Percentiles rank a stretch among this genome's conserved stretches.
phyloP scores from a whole-genome alignment of 148 eudicot genomes.

The Polygonum maritimum region DNA sequence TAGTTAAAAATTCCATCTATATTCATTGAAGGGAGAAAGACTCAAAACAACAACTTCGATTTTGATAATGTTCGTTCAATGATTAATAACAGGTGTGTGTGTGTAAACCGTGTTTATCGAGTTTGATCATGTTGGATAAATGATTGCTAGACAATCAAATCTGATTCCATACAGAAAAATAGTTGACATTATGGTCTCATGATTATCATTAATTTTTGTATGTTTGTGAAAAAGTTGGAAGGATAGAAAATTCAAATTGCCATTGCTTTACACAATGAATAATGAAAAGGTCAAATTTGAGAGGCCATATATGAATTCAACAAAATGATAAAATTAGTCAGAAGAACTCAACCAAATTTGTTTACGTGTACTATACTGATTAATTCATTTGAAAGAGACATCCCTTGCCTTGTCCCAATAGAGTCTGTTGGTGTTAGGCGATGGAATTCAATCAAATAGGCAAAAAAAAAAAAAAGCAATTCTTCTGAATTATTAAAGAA shows the following conservation, averaged over 20 bases:
- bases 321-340: not conserved
- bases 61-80: not conserved
- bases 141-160: not conserved
- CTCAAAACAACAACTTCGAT: too few relatives aligned
- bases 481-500: not conserved
- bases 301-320: not conserved
- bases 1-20: too few relatives aligned
- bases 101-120: not conserved
- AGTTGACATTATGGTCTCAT: not conserved
- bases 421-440: constrained; percentile 3
- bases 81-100: not conserved
- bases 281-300: not conserved
- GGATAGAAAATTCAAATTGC: not conserved
- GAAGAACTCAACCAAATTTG: not conserved
- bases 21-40: too few relatives aligned
- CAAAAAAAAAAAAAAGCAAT: not conserved
- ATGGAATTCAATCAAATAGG: not conserved
- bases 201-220: not conserved
- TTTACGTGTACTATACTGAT: not conserved
- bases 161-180: not conserved
- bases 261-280: not conserved
- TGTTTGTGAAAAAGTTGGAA: not conserved
- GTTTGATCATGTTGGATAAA: not conserved
- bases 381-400: constrained; percentile 6
- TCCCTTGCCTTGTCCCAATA: not conserved